These are phyloP conservation scores for Obelidium mucronatum DNA, from an alignment of 192 early-diverging fungal genomes.

Conservation along the genomic window DNA sequence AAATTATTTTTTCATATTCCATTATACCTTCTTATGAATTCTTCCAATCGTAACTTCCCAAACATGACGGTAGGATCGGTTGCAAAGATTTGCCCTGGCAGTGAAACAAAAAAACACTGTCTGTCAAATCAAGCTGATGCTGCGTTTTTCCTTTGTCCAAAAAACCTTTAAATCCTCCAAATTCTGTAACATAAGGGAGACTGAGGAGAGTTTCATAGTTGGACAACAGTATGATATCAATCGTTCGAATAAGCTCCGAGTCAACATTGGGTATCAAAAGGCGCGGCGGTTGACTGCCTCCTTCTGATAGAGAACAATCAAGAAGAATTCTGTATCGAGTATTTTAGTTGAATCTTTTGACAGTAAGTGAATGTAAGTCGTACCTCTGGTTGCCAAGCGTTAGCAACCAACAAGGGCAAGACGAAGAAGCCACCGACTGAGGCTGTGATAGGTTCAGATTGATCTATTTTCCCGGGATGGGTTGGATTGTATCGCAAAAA, in stretches of 20 bases:
- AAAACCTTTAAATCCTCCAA: conserved; percentile 23
- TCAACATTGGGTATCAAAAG: background rate
- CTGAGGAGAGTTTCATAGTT: conserved; percentile 15
- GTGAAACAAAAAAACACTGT: too few species aligned
- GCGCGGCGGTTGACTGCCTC: background rate
- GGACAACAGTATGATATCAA: conserved; percentile 12
- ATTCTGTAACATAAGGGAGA: conserved; percentile 12
- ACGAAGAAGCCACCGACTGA: background rate
- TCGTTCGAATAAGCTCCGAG: background rate
- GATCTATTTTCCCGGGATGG: too few species aligned
- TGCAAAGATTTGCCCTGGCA: conserved; percentile 14
- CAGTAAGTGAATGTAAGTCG: background rate
- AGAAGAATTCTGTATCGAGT: conserved; percentile 11
- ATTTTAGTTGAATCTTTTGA: background rate
- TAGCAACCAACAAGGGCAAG: conserved; percentile 20
- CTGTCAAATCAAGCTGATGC: too few species aligned
- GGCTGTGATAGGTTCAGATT: too few species aligned
- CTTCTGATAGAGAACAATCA: conserved; percentile 12
- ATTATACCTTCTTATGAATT: conserved; percentile 14
- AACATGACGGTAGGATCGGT: conserved; percentile 24
- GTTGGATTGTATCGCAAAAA: too few species aligned
- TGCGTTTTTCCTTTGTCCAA: too few species aligned
- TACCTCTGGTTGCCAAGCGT: background rate
- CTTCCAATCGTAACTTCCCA: conserved; percentile 20
- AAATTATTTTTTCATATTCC: background rate